Conservation (phyloP, 495 filamentous ascomycete species). For the Penicillium desertorum region DNA sequence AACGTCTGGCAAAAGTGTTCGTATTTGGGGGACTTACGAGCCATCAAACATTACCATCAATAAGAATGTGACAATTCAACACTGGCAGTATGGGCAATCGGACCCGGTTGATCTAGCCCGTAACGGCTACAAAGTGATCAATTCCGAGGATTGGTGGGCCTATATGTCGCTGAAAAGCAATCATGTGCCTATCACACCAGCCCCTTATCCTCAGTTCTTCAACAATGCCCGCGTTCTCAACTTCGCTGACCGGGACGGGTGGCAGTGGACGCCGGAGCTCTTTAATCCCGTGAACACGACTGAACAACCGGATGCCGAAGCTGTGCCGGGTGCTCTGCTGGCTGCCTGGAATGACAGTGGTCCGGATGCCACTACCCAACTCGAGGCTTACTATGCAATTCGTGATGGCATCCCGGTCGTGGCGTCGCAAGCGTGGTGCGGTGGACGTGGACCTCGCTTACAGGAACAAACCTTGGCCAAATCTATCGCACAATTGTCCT, state of each 20-base stretch:
- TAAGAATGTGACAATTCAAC: slow-evolving; percentile 50
- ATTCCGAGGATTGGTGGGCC: slow-evolving; percentile 58
- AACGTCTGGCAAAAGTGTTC: slow-evolving; percentile 44
- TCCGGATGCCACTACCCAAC: slow-evolving; percentile 54
- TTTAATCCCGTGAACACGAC: slow-evolving; percentile 49
- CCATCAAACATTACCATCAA: slow-evolving; percentile 43
- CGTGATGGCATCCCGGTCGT: slow-evolving; percentile 52
- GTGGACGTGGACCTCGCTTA: slow-evolving; percentile 37
- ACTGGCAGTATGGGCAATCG: slow-evolving; percentile 59
- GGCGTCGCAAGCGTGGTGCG: slow-evolving; percentile 47
- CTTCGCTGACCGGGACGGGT: slow-evolving; percentile 41
- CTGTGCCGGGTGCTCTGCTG: slow-evolving; percentile 50
- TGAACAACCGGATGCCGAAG: slow-evolving; percentile 28
- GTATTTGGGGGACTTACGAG: slow-evolving; percentile 57
- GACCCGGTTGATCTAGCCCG: slow-evolving; percentile 46
- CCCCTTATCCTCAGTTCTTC: slow-evolving; percentile 54
- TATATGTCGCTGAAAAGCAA: slow-evolving; percentile 57
- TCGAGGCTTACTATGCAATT: slow-evolving; percentile 55
- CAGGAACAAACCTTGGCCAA: slow-evolving; percentile 23
- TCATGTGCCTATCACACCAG: slow-evolving; percentile 53
- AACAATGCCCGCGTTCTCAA: slow-evolving; percentile 49
- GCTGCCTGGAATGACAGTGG: slow-evolving; percentile 60
- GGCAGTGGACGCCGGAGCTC: slow-evolving; percentile 53
- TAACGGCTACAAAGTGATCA: slow-evolving; percentile 48
- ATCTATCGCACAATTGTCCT: slow-evolving; percentile 37